Conservation (phyloP, 495 filamentous ascomycete species). For the Penicillium paradoxum region DNA sequence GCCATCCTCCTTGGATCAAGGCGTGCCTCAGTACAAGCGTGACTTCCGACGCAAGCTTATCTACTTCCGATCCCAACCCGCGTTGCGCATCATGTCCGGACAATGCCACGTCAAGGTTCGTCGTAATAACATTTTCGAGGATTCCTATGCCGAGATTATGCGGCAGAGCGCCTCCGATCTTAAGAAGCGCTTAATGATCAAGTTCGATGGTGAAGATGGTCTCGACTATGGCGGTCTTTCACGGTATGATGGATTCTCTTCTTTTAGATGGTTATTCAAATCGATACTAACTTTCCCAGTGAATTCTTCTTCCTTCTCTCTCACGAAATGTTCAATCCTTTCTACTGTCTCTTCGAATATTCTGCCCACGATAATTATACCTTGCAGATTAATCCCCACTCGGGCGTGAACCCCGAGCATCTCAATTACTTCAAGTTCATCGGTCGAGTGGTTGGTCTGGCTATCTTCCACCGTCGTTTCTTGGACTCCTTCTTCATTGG, state of each 20-base stretch:
- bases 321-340: constrained; percentile 99
- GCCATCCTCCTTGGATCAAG: constrained; percentile 94
- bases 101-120: constrained; percentile 98
- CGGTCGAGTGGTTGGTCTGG: constrained; percentile 91
- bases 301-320: constrained; percentile 99
- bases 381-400: constrained; percentile 99
- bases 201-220: constrained; percentile 98
- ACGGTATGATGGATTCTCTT: constrained; percentile 42
- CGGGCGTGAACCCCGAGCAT: constrained; percentile 98
- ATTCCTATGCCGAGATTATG: constrained; percentile 98
- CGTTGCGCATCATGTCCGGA: constrained; percentile 87
- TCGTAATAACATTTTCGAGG: constrained; percentile 94
- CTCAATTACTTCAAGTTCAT: constrained; percentile 99
- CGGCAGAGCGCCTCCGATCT: constrained; percentile 91
- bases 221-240: constrained; percentile 98
- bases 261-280: not conserved
- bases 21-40: constrained; percentile 98
- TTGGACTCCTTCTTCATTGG: constrained; percentile 99
- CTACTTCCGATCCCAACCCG: constrained; percentile 98
- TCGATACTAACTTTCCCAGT: constrained; percentile 44
- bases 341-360: constrained; percentile 99
- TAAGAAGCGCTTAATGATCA: constrained; percentile 98
- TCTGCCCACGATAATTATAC: constrained; percentile 99
- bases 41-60: constrained; percentile 97
- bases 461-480: constrained; percentile 98